Conservation (phyloP, 176 grass and related monocot genomes). For the Oryza coarctata region DNA sequence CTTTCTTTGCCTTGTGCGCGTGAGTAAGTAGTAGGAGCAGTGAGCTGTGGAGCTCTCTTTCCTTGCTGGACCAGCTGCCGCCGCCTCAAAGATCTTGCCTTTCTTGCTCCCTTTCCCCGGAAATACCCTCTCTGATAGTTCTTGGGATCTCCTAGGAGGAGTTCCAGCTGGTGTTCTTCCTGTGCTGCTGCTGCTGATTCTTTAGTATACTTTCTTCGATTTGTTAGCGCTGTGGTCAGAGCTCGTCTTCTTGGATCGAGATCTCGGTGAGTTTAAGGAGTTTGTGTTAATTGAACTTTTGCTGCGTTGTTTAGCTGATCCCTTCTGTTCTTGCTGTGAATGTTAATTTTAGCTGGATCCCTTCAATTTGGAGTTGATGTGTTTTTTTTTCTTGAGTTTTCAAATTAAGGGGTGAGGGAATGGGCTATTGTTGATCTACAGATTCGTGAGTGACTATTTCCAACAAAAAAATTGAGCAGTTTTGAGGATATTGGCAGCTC, state of each 20-base stretch:
- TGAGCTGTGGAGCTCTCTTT: background rate
- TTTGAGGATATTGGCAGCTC: background rate
- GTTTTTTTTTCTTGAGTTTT: background rate
- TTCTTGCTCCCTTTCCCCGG: background rate
- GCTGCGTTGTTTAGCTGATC: background rate
- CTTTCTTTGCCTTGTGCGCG: background rate
- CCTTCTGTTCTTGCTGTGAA: background rate
- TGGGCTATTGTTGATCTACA: background rate
- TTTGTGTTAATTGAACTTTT: background rate
- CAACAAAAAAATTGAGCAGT: background rate
- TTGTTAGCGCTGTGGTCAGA: background rate
- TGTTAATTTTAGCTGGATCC: background rate
- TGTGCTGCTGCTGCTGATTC: background rate
- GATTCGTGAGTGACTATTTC: background rate
- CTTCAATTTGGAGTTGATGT: background rate
- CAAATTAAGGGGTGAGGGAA: background rate
- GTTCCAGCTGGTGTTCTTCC: constrained; percentile 23
- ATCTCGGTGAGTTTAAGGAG: background rate
- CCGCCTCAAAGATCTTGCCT: constrained; percentile 25
- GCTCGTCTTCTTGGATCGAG: background rate
- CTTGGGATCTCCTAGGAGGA: constrained; percentile 19
- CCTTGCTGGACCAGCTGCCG: constrained; percentile 22
- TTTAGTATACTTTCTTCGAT: background rate
- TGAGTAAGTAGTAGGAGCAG: background rate
- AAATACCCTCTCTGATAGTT: constrained; percentile 21